These are phyloP conservation scores for Lichtheimia ornata DNA, from an alignment of 371 early-diverging fungal genomes.

Conservation along the genomic window DNA sequence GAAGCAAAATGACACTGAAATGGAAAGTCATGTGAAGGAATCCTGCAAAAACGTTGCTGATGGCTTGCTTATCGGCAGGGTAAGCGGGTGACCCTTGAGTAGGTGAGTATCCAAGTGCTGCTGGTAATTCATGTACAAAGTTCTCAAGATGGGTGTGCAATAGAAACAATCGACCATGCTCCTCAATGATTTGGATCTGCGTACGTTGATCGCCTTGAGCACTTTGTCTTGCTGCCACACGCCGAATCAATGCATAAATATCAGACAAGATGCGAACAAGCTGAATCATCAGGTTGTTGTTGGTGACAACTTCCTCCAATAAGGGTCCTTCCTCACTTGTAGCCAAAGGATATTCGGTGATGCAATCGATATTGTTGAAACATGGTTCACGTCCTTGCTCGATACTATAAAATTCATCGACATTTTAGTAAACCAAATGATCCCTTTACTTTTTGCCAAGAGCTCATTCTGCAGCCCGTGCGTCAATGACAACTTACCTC, in stretches of 20 bases:
- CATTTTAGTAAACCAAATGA: too few relatives aligned
- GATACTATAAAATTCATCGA: constrained; percentile 16
- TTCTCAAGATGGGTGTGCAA: constrained; percentile 49
- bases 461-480: too few relatives aligned
- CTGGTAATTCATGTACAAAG: constrained; percentile 51
- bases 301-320: constrained; percentile 39
- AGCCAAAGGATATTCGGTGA: constrained; percentile 38
- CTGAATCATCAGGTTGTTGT: constrained; percentile 44
- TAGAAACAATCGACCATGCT: constrained; percentile 40
- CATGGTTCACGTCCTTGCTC: constrained; percentile 42
- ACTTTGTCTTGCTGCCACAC: constrained; percentile 27
- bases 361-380: constrained; percentile 34
- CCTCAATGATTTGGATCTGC: constrained; percentile 34
- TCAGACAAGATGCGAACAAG: constrained; percentile 37
- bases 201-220: constrained; percentile 28
- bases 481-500: constrained; percentile 20
- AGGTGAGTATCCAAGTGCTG: constrained; percentile 38
- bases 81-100: constrained; percentile 32
- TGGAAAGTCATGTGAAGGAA: constrained; percentile 80
- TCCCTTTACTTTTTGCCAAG: too few relatives aligned
- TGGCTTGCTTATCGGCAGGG: constrained; percentile 47
- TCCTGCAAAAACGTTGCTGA: constrained; percentile 39
- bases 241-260: constrained; percentile 32
- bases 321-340: constrained; percentile 40
- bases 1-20: constrained; percentile 75